Percentiles rank a stretch among this genome's conserved stretches.
Conservation (phyloP, 2,329 filamentous ascomycete genomes). For the Fusarium illudens region DNA sequence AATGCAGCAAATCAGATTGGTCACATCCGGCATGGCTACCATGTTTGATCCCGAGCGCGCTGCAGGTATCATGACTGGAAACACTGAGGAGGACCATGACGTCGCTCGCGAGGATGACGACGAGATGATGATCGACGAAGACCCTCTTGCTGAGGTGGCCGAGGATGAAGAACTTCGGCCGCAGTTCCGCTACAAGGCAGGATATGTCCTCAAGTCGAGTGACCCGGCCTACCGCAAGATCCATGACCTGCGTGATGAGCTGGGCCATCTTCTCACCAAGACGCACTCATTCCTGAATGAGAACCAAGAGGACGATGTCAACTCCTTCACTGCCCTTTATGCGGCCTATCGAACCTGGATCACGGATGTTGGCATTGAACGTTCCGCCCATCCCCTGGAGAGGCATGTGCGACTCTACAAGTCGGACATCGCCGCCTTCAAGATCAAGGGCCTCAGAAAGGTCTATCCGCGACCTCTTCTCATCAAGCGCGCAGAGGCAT, state of each 20-base stretch:
- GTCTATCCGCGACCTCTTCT: constrained; percentile 92
- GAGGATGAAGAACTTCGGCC: constrained; percentile 86
- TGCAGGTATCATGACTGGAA: constrained; percentile 59
- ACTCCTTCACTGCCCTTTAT: constrained; percentile 93
- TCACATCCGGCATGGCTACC: constrained; percentile 87
- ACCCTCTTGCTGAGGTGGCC: constrained; percentile 69
- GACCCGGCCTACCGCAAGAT: constrained; percentile 74
- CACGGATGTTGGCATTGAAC: constrained; percentile 94
- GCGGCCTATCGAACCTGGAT: constrained; percentile 96
- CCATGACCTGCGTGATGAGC: constrained; percentile 80
- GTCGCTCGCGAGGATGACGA: constrained; percentile 61
- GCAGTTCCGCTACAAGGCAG: constrained; percentile 87
- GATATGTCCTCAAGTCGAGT: constrained; percentile 73
- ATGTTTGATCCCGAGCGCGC: constrained; percentile 84
- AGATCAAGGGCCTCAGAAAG: constrained; percentile 91
- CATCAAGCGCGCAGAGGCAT: constrained; percentile 90
- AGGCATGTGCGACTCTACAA: constrained; percentile 84
- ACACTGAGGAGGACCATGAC: constrained; percentile 60
- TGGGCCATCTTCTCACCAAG: constrained; percentile 81
- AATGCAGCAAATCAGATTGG: constrained; percentile 85
- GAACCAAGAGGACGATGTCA: constrained; percentile 93
- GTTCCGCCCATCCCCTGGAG: constrained; percentile 92
- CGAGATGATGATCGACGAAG: constrained; percentile 54
- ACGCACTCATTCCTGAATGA: constrained; percentile 85
- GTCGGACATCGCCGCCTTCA: constrained; percentile 90